These are phyloP conservation scores for Saccharomyces hybrid DNA, from an alignment of 1,139 yeast species.

Conservation along the genomic window DNA sequence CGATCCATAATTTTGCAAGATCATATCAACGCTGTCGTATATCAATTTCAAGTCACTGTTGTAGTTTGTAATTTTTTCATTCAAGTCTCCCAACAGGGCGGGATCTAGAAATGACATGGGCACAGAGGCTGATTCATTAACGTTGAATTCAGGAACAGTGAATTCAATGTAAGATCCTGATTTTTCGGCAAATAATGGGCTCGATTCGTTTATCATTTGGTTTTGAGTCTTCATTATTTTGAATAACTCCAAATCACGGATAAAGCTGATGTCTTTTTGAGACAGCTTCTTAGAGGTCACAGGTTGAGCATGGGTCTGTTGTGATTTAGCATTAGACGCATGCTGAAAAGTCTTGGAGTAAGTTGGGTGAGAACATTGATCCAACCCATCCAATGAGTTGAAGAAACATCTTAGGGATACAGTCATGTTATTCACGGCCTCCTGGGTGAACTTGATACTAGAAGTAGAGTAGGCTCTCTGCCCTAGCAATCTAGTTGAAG, in stretches of 20 bases:
- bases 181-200: constrained; percentile 26
- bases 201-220: background rate
- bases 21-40: constrained; percentile 14
- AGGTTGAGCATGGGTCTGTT: background rate
- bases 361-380: constrained; percentile 2
- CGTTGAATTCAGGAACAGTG: constrained; percentile 29
- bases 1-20: constrained; percentile 41
- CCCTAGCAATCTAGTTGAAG: constrained; percentile 7
- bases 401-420: constrained; percentile 32
- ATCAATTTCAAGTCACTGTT: constrained; percentile 35
- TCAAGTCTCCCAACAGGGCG: constrained; percentile 39
- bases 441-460: constrained; percentile 26
- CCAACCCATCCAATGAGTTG: constrained; percentile 27
- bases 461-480: constrained; percentile 14
- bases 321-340: background rate
- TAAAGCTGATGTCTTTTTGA: constrained; percentile 14
- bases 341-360: background rate
- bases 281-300: background rate
- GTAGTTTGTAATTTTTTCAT: constrained; percentile 34
- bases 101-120: constrained; percentile 42
- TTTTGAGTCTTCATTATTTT: constrained; percentile 32
- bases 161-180: constrained; percentile 51
- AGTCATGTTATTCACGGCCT: constrained; percentile 36
- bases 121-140: constrained; percentile 36
- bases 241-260: constrained; percentile 34